Conservation (phyloP, 208 protist genomes). For the Crithidia bombi region DNA sequence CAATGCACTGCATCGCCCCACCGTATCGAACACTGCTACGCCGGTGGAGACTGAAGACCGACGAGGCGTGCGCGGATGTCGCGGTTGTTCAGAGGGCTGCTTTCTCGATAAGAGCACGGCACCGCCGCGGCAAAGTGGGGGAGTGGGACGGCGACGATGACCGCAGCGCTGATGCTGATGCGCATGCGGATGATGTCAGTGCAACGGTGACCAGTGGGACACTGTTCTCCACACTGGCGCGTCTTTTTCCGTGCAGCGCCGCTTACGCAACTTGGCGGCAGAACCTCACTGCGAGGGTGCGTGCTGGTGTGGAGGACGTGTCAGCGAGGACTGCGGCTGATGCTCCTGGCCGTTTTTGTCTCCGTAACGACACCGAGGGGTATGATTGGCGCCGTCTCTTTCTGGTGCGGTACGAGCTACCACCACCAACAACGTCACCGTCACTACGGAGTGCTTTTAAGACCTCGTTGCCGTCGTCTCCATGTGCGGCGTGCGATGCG, state of each 20-base stretch:
- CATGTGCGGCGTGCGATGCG: background rate
- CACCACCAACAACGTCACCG: background rate
- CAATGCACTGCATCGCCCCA: no score
- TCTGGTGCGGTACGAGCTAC: conserved; percentile 25
- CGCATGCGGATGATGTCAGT: background rate
- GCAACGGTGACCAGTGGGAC: conserved; percentile 35
- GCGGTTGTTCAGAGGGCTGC: no score
- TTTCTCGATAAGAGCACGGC: no score
- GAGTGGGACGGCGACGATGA: background rate
- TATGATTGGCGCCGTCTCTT: conserved; percentile 38
- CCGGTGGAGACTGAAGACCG: no score
- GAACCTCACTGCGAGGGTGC: background rate
- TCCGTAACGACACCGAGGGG: background rate
- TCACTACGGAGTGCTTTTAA: no score
- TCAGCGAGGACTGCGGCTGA: background rate
- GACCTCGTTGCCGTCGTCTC: no score
- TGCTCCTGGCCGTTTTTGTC: background rate
- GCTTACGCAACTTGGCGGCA: conserved; percentile 7
- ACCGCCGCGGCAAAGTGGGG: no score
- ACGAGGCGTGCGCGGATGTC: no score
- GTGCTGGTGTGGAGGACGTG: background rate
- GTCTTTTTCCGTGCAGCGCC: conserved; percentile 32
- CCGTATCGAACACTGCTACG: no score
- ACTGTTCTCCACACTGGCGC: conserved; percentile 17
- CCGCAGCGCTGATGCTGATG: background rate